A percentile compares a stretch with the other conserved stretches of the same genome.
phyloP scores from a whole-genome alignment of 1,284 basidiomycete species.

The Tylopilus sp. region DNA sequence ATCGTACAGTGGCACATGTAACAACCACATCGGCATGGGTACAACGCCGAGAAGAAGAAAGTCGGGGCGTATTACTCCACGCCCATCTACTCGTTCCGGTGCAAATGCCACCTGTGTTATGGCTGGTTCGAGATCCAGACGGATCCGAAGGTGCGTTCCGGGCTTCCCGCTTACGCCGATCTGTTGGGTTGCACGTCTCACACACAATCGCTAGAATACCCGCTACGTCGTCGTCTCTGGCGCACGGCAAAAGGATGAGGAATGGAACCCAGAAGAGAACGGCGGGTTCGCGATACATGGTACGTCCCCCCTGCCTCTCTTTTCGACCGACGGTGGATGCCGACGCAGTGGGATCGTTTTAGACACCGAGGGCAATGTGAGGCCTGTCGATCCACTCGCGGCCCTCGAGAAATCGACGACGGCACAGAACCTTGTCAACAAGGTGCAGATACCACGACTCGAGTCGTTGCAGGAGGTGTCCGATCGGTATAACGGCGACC shows the following conservation, averaged over 20 bases:
- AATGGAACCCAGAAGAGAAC: slow-evolving; percentile 97
- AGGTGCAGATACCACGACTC: slow-evolving; percentile 81
- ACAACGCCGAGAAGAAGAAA: slow-evolving; percentile 99
- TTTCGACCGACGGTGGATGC: slow-evolving; percentile 4
- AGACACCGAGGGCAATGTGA: slow-evolving; percentile 80
- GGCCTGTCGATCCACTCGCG: slow-evolving; percentile 83
- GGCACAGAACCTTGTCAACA: slow-evolving; percentile 77
- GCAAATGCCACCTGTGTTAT: slow-evolving; percentile 96
- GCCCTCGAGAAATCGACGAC: slow-evolving; percentile 89
- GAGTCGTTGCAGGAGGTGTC: slow-evolving; percentile 82
- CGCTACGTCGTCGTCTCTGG: slow-evolving; percentile 94
- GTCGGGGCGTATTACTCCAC: slow-evolving; percentile 96
- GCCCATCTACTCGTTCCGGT: slow-evolving; percentile 94
- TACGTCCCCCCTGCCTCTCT: slow-evolving; percentile 43
- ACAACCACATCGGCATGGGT: slow-evolving; percentile 96
- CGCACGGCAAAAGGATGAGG: slow-evolving; percentile 91
- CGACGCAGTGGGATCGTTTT: slow-evolving; percentile 6
- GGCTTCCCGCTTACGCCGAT: too few species aligned
- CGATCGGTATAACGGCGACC: slow-evolving; percentile 84
- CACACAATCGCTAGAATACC: slow-evolving; percentile 69
- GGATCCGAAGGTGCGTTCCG: slow-evolving; percentile 84
- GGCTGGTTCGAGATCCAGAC: slow-evolving; percentile 98
- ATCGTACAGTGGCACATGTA: slow-evolving; percentile 79
- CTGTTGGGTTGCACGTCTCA: neutral
- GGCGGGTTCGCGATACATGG: slow-evolving; percentile 93